Evolutionary conservation across 371 early-diverging fungal species (phyloP).

Genomic region (Mucor piriformis): DNA sequence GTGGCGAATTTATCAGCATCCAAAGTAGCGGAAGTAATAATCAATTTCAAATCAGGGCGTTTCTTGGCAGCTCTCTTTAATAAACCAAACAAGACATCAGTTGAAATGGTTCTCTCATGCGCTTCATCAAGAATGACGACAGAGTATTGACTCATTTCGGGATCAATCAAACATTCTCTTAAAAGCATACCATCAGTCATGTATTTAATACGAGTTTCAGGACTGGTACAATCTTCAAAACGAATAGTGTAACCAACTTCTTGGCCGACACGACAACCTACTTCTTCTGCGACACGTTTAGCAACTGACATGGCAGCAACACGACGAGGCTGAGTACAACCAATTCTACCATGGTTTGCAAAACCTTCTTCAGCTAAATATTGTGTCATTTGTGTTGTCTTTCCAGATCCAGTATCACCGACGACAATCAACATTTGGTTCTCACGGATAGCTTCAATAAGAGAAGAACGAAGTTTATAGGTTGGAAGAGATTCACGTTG

Average conservation of each 20-base stretch:
- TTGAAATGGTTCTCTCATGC: slow-evolving; percentile 97
- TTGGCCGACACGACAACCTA: slow-evolving; percentile 92
- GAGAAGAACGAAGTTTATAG: slow-evolving; percentile 74
- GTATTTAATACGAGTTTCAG: slow-evolving; percentile 95
- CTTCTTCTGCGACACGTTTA: slow-evolving; percentile 98
- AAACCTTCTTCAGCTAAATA: slow-evolving; percentile 96
- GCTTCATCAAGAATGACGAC: slow-evolving; percentile 99
- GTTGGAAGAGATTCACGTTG: slow-evolving; percentile 93
- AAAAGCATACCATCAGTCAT: slow-evolving; percentile 99
- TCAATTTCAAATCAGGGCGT: slow-evolving; percentile 90
- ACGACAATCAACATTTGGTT: slow-evolving; percentile 94
- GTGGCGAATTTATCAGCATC: slow-evolving; percentile 95
- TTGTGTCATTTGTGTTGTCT: slow-evolving; percentile 99
- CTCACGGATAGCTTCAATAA: slow-evolving; percentile 84
- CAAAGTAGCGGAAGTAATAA: slow-evolving; percentile 96
- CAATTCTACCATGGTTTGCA: slow-evolving; percentile 84
- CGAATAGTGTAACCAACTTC: slow-evolving; percentile 99
- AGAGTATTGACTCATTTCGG: slow-evolving; percentile 83
- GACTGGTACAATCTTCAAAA: slow-evolving; percentile 96
- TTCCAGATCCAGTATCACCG: slow-evolving; percentile 99
- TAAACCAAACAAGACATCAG: slow-evolving; percentile 98
- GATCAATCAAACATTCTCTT: slow-evolving; percentile 94
- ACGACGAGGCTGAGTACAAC: slow-evolving; percentile 99
- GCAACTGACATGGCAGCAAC: slow-evolving; percentile 99
- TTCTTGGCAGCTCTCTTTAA: slow-evolving; percentile 84